These are phyloP conservation scores for Phytophthora sp. DNA, from an alignment of 352 stramenopile species.

Conservation along the genomic window DNA sequence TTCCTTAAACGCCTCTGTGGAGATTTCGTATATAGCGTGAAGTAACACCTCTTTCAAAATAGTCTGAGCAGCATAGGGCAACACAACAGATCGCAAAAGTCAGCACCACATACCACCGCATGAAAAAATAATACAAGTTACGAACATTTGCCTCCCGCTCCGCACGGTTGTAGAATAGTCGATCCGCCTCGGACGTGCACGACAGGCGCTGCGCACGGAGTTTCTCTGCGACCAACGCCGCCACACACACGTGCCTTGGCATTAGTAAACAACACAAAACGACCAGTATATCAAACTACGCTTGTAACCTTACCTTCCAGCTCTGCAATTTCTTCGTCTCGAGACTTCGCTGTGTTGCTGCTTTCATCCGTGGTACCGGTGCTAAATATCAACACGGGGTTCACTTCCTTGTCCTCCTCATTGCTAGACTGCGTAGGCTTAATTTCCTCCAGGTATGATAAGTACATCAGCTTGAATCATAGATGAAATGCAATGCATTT, in stretches of 20 bases:
- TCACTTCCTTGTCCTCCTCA: slow-evolving; percentile 4
- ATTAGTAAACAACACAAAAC: background rate
- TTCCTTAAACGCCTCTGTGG: slow-evolving; percentile 60
- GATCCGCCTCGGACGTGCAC: slow-evolving; percentile 37
- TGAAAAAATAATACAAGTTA: background rate
- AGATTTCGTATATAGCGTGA: slow-evolving; percentile 64
- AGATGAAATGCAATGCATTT: too few species aligned
- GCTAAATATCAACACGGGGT: background rate
- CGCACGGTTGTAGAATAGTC: slow-evolving; percentile 49
- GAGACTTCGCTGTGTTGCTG: slow-evolving; percentile 21
- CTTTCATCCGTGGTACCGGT: slow-evolving; percentile 4
- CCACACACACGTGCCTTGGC: background rate
- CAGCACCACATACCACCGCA: background rate
- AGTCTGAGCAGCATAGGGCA: slow-evolving; percentile 32
- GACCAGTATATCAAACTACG: background rate
- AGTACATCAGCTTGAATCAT: background rate
- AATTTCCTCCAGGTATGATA: slow-evolving; percentile 12
- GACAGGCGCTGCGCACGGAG: slow-evolving; percentile 52
- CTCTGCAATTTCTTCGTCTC: slow-evolving; percentile 54
- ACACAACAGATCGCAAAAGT: background rate
- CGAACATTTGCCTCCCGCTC: slow-evolving; percentile 55
- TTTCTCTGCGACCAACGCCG: slow-evolving; percentile 33
- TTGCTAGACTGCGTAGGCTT: background rate
- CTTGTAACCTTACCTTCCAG: slow-evolving; percentile 43
- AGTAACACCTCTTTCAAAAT: slow-evolving; percentile 67